Evolutionary conservation across 331 rosid species (phyloP).

Genomic region (Pyrus hybrid): DNA sequence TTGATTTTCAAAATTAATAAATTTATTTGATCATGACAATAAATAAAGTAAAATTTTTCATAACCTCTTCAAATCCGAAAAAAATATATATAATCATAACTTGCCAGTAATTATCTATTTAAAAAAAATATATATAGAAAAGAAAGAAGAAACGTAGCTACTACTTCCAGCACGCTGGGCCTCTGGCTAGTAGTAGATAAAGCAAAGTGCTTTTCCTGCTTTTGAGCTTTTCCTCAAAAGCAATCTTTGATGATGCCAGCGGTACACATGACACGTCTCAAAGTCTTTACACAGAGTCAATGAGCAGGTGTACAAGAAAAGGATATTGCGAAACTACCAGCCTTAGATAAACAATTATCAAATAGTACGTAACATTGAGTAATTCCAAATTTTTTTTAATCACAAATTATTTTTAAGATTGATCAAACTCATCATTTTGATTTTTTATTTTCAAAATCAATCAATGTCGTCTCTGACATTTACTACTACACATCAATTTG

Average conservation of each 20-base stretch:
- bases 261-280: not conserved
- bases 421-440: no score
- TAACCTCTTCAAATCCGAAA: fast-evolving
- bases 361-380: no score
- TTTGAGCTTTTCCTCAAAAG: not conserved
- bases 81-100: no score
- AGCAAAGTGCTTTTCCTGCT: not conserved
- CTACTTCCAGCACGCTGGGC: not conserved
- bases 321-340: not conserved
- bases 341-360: no score
- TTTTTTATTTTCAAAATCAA: no score
- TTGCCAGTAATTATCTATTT: fast-evolving
- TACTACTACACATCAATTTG: no score
- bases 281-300: not conserved
- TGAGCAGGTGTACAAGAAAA: not conserved
- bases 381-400: no score
- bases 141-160: no score
- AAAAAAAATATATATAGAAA: no score
- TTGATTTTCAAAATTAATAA: fast-evolving
- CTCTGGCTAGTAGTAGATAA: not conserved
- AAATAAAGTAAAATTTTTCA: no score
- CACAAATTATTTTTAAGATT: no score
- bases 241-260: not conserved
- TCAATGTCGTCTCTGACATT: no score
- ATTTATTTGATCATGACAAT: fast-evolving